phyloP scores from a whole-genome alignment of 805 yeast genomes.

The Brettanomyces naardenensis region DNA sequence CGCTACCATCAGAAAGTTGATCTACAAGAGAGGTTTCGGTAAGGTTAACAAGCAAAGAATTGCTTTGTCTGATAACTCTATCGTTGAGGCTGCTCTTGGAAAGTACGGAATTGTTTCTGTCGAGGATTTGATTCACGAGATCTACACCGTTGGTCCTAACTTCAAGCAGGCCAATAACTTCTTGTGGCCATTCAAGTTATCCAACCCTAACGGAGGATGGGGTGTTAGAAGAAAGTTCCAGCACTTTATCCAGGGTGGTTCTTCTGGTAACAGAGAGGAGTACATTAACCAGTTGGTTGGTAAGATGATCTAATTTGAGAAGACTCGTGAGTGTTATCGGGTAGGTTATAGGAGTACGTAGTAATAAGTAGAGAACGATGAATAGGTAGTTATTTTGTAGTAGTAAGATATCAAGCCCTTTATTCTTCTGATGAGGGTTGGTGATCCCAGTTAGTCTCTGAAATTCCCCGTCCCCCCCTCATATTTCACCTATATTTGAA shows the following conservation, averaged over 20 bases:
- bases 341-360: background rate
- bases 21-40: conserved; percentile 98
- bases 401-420: background rate
- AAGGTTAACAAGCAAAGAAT: conserved; percentile 95
- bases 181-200: conserved; percentile 96
- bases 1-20: conserved; percentile 83
- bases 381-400: too few species aligned
- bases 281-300: conserved; percentile 90
- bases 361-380: background rate
- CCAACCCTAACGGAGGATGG: conserved; percentile 98
- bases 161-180: conserved; percentile 98
- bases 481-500: background rate
- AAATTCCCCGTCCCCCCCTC: background rate
- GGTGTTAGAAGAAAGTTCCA: conserved; percentile 94
- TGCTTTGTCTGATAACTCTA: conserved; percentile 78
- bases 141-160: conserved; percentile 95
- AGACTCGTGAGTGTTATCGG: background rate
- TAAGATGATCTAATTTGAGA: conserved; percentile 79
- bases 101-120: conserved; percentile 86
- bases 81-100: conserved; percentile 84
- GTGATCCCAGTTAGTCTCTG: background rate
- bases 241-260: conserved; percentile 97
- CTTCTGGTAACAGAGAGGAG: conserved; percentile 97
- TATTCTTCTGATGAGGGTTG: background rate
- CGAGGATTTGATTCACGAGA: conserved; percentile 94